A percentile compares a stretch with the other conserved stretches of the same genome.
Evolutionary conservation across 192 early-diverging fungal species (phyloP).

Genomic region (Backusella tuberculispora): DNA sequence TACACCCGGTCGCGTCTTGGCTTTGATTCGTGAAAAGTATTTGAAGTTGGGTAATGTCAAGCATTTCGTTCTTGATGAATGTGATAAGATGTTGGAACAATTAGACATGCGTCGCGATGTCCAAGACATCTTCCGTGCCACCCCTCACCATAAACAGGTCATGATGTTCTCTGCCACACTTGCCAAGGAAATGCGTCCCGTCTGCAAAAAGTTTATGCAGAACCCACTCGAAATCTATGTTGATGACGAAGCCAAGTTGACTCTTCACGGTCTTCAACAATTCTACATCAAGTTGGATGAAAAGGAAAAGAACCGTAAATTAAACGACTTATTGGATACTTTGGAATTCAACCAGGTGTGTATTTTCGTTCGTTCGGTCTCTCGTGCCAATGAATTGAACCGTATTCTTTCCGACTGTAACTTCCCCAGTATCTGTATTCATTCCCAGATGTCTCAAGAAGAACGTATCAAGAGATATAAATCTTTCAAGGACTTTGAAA

Average conservation of each 20-base stretch:
- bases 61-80: conserved; percentile 99
- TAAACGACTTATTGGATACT: conserved; percentile 89
- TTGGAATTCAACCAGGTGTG: conserved; percentile 99
- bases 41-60: conserved; percentile 84
- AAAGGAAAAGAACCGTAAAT: conserved; percentile 89
- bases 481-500: conserved; percentile 93
- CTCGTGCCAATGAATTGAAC: conserved; percentile 86
- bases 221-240: conserved; percentile 97
- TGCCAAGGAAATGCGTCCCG: conserved; percentile 87
- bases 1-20: conserved; percentile 93
- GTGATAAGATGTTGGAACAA: conserved; percentile 95
- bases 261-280: conserved; percentile 96
- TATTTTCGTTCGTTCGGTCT: conserved; percentile 93
- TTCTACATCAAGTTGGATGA: conserved; percentile 88
- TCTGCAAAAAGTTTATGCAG: conserved; percentile 99
- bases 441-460: conserved; percentile 87
- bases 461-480: conserved; percentile 93
- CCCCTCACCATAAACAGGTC: conserved; percentile 97
- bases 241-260: conserved; percentile 97
- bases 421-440: conserved; percentile 95
- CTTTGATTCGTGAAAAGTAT: conserved; percentile 83
- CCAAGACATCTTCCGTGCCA: conserved; percentile 93
- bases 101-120: conserved; percentile 97
- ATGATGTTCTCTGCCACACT: conserved; percentile 99
- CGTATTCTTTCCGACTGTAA: conserved; percentile 85